These are phyloP conservation scores for Leishmania aethiopica DNA, from an alignment of 208 protist species.

Conservation along the genomic window DNA sequence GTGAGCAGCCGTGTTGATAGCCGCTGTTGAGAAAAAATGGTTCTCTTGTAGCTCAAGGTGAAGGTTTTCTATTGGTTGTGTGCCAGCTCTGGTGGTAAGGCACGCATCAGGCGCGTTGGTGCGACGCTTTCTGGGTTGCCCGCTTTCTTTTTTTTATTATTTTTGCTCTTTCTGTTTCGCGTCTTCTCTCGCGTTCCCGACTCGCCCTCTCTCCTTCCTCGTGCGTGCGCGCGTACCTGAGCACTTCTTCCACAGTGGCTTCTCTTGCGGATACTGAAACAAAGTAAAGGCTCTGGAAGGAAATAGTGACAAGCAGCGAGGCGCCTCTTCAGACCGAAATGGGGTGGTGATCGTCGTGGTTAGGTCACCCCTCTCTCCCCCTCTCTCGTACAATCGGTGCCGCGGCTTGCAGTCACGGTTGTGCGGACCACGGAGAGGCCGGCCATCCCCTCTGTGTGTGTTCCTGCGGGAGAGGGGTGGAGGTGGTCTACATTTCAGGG, in stretches of 20 bases:
- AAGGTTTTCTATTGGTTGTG: background rate
- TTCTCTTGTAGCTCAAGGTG: background rate
- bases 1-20: background rate
- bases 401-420: background rate
- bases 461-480: background rate
- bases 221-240: background rate
- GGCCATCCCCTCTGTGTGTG: background rate
- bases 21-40: background rate
- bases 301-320: background rate
- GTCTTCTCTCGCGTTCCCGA: background rate
- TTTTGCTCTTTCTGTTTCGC: background rate
- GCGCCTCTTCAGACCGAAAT: background rate
- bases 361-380: background rate
- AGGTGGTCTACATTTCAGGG: background rate
- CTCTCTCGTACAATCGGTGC: background rate
- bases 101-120: background rate
- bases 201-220: background rate
- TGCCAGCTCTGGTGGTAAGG: background rate
- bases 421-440: background rate
- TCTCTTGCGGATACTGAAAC: constrained; percentile 1
- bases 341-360: background rate
- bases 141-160: background rate
- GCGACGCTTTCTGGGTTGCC: background rate
- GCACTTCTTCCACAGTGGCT: background rate
- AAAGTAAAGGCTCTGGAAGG: background rate